Conservation (phyloP, 2,329 filamentous ascomycete species). For the Venturiaceae sp. region DNA sequence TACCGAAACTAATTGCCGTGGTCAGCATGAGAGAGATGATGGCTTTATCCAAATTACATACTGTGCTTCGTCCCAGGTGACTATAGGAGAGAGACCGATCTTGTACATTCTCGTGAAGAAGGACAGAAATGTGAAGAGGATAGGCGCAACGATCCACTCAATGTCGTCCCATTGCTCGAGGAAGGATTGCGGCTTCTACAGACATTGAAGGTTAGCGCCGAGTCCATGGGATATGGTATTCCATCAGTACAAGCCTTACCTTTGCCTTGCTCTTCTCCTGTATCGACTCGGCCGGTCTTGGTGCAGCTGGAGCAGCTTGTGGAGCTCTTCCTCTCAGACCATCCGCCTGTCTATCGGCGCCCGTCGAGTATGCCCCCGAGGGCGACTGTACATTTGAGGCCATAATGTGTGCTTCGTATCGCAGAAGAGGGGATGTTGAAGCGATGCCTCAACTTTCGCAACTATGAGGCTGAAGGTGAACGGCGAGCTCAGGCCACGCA, state of each 20-base stretch:
- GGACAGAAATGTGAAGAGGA: conserved; percentile 52
- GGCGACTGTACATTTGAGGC: conserved; percentile 9
- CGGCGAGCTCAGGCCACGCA: background rate
- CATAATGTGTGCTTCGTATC: background rate
- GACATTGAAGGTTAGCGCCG: background rate
- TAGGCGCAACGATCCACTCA: conserved; percentile 53
- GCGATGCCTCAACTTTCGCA: background rate
- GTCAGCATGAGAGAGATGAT: conserved; percentile 14
- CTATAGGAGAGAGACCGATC: conserved; percentile 59
- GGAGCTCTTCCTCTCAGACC: conserved; percentile 37
- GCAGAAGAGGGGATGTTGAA: background rate
- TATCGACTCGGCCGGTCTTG: conserved; percentile 19
- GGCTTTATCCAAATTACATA: conserved; percentile 29
- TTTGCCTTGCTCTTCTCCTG: conserved; percentile 39
- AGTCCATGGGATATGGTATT: background rate
- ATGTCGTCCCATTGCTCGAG: conserved; percentile 53
- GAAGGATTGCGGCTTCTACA: conserved; percentile 39
- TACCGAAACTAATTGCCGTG: conserved; percentile 60
- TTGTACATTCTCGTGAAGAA: conserved; percentile 60
- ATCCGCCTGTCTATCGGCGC: conserved; percentile 30
- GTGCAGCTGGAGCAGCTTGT: conserved; percentile 19
- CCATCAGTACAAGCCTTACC: conserved; percentile 20
- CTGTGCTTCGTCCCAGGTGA: conserved; percentile 71
- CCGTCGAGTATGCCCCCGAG: conserved; percentile 17
- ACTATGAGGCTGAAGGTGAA: background rate